Base-by-base conservation (phyloP, 2,329 filamentous ascomycete genomes). In the Colletotrichum lupini region DNA sequence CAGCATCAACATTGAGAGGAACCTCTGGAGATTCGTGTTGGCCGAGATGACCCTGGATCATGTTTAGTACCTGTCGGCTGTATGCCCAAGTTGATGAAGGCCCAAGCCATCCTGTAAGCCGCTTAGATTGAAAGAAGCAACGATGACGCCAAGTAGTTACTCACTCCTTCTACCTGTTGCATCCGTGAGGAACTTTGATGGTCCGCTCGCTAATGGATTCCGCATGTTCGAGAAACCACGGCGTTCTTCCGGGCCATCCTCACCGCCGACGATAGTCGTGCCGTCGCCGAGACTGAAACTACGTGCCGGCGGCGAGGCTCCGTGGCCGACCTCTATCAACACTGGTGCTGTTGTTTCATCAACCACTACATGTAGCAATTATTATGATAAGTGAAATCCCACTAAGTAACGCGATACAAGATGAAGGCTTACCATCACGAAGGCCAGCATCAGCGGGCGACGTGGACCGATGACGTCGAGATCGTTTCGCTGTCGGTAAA, bases 21-120 rank as follows among this genome's bases (percentile, higher is more conserved):
- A 71, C n/a, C 8, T 73, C 66, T 16, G 71, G 71, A 14, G 71
- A 62, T 22, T 70, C 66, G 7, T 61, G 8, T 71, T 83, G 22
- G 79, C 80, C 5, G 65, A 73, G 35, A 78, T 83, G 67, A 11
- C 58, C 49, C 12, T 73, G 67, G 2, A 73, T 63, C 60, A 73
- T 64, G 14, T 52, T 63, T 16, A 73, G 53, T 9, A 73, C 71
- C 9, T 73, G 71, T 14, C 67, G 60, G 5, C 71, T 73, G 4
- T 73, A 73, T 1, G 71, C 71, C 71, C 71, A 73, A 22, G 67
- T 70, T 9, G 66, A 73, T 11, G 67, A 65, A 5, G 61, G 71
- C 14, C 71, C 71, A 1, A 70, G 66, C 66, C 62, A 73, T 26
- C 71, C 71, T 73, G 12, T 16, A 14, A 32, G 4, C 8, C 2